These are phyloP conservation scores for Parmelia sp. DNA, from an alignment of 495 filamentous ascomycete genomes.

Conservation along the genomic window DNA sequence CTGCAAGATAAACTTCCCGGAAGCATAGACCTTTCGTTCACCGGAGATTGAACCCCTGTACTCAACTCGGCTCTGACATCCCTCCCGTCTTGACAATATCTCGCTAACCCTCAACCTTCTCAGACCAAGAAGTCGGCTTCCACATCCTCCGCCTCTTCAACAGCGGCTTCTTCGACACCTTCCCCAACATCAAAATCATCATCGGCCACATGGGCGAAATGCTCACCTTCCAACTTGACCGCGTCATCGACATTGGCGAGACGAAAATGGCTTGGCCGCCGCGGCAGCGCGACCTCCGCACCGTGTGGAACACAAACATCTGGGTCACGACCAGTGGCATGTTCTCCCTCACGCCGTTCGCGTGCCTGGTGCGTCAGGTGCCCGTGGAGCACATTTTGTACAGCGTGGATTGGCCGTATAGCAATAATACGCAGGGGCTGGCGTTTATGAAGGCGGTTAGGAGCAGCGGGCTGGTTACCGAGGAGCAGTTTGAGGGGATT, in stretches of 20 bases:
- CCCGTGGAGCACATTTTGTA: background rate
- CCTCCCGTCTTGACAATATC: background rate
- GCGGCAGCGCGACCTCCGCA: background rate
- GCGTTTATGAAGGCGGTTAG: background rate
- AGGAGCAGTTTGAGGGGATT: too few species aligned
- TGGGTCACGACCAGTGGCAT: background rate
- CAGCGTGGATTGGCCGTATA: background rate
- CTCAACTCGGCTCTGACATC: background rate
- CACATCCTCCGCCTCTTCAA: background rate
- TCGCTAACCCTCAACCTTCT: background rate
- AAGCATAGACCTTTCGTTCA: background rate
- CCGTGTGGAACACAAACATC: background rate
- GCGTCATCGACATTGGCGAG: background rate
- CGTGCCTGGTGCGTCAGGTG: background rate
- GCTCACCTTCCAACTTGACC: background rate
- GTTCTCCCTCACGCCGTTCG: background rate
- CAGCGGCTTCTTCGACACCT: background rate
- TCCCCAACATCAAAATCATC: background rate
- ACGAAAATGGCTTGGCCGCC: conserved; percentile 9
- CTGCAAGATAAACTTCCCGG: background rate
- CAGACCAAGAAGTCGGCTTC: background rate
- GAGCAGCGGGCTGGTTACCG: too few species aligned
- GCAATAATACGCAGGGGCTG: background rate
- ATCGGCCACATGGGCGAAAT: background rate
- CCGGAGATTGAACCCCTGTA: background rate